Evolutionary conservation across 208 protist species (phyloP).

Genomic region (Lotmaria passim): DNA sequence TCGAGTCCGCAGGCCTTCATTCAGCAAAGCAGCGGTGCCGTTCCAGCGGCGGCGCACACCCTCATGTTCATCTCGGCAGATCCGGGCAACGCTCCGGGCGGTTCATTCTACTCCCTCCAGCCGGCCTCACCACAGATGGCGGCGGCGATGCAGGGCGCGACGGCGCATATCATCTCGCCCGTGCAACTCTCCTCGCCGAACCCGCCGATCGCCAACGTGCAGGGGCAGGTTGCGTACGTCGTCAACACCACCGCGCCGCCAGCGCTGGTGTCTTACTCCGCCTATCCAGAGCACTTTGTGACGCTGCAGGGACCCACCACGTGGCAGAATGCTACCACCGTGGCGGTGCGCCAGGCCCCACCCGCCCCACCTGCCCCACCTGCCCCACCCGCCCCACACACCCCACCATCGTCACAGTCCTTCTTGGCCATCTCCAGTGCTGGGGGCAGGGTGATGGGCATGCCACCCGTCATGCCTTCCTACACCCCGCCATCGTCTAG

Average conservation of each 20-base stretch:
- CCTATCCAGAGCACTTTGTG: slow-evolving; percentile 13
- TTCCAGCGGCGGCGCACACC: slow-evolving; percentile 12
- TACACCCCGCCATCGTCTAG: background rate
- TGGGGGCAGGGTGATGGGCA: background rate
- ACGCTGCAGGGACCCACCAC: background rate
- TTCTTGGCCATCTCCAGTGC: background rate
- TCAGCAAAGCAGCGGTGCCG: slow-evolving; percentile 1
- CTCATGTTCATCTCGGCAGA: slow-evolving; percentile 15
- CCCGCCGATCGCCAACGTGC: background rate
- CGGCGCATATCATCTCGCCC: slow-evolving; percentile 15
- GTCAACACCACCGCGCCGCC: slow-evolving; percentile 19
- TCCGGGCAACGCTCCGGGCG: background rate
- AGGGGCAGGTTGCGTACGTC: slow-evolving; percentile 20
- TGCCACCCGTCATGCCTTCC: background rate
- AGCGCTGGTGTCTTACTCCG: slow-evolving; percentile 8
- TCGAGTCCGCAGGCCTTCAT: background rate
- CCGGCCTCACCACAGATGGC: slow-evolving; percentile 12
- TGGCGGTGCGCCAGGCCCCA: background rate
- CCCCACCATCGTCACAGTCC: background rate
- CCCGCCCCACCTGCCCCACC: background rate
- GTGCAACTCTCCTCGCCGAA: slow-evolving; percentile 20
- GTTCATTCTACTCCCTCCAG: slow-evolving; percentile 22
- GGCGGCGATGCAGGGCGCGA: slow-evolving; percentile 23
- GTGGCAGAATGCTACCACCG: background rate
- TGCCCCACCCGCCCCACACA: background rate